A percentile compares a stretch with the other conserved stretches of the same genome.
These are phyloP conservation scores for Phtheirospermum japonicum DNA, from an alignment of 257 asterid genomes.

Conservation along the genomic window DNA sequence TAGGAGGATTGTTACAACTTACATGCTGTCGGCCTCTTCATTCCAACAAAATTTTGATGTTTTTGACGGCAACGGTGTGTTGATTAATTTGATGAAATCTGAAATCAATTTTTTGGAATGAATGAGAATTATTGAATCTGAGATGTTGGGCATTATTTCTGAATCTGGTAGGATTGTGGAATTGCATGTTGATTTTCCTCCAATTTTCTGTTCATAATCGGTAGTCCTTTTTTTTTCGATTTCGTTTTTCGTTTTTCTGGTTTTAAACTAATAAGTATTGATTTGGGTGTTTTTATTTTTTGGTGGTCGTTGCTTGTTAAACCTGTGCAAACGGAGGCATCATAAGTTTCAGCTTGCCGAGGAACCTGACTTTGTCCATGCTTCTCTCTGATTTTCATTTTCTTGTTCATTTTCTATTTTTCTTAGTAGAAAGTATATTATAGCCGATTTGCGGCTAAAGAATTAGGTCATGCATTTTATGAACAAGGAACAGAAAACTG, in stretches of 20 bases:
- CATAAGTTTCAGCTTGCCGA: slow-evolving; percentile 74
- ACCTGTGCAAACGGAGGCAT: slow-evolving; percentile 98
- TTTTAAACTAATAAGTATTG: background rate
- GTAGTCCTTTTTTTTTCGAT: slow-evolving; percentile 34
- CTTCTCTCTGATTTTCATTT: slow-evolving; percentile 21
- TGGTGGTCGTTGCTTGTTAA: slow-evolving; percentile 11
- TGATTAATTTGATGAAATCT: too few relatives aligned
- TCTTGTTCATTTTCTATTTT: background rate
- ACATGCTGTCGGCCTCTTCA: too few relatives aligned
- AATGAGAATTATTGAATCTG: too few relatives aligned
- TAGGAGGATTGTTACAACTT: too few relatives aligned
- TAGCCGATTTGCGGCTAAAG: background rate
- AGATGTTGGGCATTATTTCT: too few relatives aligned
- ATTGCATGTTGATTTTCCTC: too few relatives aligned
- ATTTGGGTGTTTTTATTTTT: background rate
- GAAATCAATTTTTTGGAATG: too few relatives aligned
- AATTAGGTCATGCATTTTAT: background rate
- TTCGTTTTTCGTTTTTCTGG: background rate
- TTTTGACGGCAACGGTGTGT: too few relatives aligned
- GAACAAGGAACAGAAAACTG: background rate
- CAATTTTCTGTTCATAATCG: slow-evolving; percentile 71
- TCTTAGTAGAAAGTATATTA: background rate
- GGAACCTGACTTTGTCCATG: slow-evolving; percentile 56
- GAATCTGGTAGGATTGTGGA: too few relatives aligned
- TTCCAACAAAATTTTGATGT: too few relatives aligned